Evolutionary conservation across 805 yeast genomes (phyloP).

Genomic region (baker's yeast (Saccharomyces cerevisiae)): DNA sequence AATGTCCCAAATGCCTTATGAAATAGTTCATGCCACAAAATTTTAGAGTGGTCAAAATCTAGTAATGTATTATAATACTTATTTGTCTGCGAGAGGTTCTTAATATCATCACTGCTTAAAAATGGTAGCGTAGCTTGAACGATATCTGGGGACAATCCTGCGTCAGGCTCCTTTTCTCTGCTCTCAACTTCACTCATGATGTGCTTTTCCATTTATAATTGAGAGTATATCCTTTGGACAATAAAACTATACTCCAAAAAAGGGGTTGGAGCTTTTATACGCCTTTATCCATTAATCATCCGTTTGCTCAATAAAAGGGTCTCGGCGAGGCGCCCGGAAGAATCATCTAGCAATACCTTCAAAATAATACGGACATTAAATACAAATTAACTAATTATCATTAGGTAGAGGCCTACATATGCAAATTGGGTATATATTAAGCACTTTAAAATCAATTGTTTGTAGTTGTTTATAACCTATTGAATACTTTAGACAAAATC

Average conservation of each 20-base stretch:
- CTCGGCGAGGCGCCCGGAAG: neutral
- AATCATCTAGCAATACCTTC: neutral
- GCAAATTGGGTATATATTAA: neutral
- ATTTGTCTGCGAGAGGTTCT: slow-evolving; percentile 26
- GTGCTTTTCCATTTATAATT: neutral
- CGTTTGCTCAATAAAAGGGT: neutral
- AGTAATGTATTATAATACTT: slow-evolving; percentile 25
- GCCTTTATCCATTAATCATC: neutral
- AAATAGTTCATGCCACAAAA: slow-evolving; percentile 28
- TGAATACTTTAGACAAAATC: slow-evolving; percentile 49
- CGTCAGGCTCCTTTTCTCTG: neutral
- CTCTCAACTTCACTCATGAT: neutral
- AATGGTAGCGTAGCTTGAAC: slow-evolving; percentile 25
- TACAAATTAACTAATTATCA: neutral
- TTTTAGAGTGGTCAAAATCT: slow-evolving; percentile 18
- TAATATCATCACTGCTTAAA: slow-evolving; percentile 22
- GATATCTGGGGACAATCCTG: slow-evolving; percentile 26
- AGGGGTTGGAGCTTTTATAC: neutral
- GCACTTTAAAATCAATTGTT: neutral
- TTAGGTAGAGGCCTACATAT: neutral
- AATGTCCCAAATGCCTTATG: slow-evolving; percentile 23
- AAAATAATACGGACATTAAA: neutral
- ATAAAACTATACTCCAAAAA: neutral
- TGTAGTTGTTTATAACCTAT: slow-evolving; percentile 26
- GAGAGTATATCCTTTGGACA: neutral